Conservation (phyloP, 2,329 filamentous ascomycete genomes). For the Cryphonectria parasitica region DNA sequence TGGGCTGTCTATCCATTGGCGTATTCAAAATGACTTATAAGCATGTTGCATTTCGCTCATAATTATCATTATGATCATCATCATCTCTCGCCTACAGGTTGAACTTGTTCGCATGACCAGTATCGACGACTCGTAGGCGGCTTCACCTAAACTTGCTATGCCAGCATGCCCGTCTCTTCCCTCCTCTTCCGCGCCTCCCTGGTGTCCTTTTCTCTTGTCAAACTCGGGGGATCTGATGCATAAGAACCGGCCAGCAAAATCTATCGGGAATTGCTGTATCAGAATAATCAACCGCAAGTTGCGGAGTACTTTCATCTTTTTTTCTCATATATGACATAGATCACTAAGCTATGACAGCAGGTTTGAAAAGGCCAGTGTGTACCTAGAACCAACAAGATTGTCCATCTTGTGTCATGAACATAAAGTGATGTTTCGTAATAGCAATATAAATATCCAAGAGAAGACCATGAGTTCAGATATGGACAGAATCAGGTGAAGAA, state of each 20-base stretch:
- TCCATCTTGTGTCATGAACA: neutral
- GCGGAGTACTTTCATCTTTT: neutral
- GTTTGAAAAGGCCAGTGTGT: neutral
- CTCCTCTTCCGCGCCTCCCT: neutral
- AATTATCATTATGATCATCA: neutral
- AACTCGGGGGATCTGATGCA: slow-evolving; percentile 11
- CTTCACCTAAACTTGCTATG: neutral
- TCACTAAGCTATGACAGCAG: neutral
- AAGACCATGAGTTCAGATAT: neutral
- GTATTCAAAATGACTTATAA: neutral
- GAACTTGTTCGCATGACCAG: neutral
- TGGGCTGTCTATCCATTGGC: neutral
- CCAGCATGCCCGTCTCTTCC: neutral
- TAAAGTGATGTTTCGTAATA: neutral
- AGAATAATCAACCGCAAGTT: neutral
- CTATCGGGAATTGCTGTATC: neutral
- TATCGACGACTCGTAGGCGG: neutral
- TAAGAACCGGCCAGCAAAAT: neutral
- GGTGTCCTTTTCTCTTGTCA: slow-evolving; percentile 4
- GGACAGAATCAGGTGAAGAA: neutral
- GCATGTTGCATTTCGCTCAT: neutral
- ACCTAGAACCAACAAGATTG: neutral
- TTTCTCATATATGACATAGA: neutral
- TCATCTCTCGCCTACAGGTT: neutral
- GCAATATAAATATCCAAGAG: neutral